Base-by-base conservation (phyloP, 352 stramenopile species). In the Phytophthora hibernalis region DNA sequence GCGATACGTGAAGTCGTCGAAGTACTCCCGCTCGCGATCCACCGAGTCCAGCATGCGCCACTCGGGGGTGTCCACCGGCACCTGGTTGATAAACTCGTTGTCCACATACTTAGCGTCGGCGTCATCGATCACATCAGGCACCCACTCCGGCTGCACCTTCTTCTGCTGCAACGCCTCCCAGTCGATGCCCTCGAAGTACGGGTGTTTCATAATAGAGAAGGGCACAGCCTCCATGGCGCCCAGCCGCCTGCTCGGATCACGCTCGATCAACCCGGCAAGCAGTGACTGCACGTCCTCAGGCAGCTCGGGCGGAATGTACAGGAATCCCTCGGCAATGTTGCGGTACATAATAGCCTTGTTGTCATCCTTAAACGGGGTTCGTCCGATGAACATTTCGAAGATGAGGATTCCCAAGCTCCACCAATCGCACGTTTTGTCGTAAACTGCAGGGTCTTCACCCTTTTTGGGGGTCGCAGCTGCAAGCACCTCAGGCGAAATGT, bases 321-420 rank as follows among this genome's bases (percentile, higher is more conserved):
- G 68, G 40, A 83, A 82, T 0, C 86, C 85, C 71, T 95, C 82
- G 20, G 89, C 80, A 59, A 98, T 97, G 64, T 97, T 95, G 54
- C 91, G 83, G 78, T 97, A 97, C 87, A 97, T 97, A 60, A 95
- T 92, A 12, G 91, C 82, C 64, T 91, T 85, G 75, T 97, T 97
- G 20, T 92, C 82, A 51, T 96, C 89, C 59, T 96, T 95, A 74
- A 98, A 98, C n/a, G 91, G 91, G n/a, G 92, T 97, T 11, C 87
- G 85, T 11, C 92, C 92, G 8, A 94, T 66, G 61, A 83, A 87
- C 89, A 98, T 97, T 64, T 98, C 91, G 52, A 96, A 97, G 42
- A 97, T 77, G 21, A 98, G 61, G 52, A 97, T 94, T 20, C 92
- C 92, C 6, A 97, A 70, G 61, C 89, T 96, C 91, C 90, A 96